Evolutionary conservation across 2,329 filamentous ascomycete genomes (phyloP).

Genomic region (Alternaria solani): DNA sequence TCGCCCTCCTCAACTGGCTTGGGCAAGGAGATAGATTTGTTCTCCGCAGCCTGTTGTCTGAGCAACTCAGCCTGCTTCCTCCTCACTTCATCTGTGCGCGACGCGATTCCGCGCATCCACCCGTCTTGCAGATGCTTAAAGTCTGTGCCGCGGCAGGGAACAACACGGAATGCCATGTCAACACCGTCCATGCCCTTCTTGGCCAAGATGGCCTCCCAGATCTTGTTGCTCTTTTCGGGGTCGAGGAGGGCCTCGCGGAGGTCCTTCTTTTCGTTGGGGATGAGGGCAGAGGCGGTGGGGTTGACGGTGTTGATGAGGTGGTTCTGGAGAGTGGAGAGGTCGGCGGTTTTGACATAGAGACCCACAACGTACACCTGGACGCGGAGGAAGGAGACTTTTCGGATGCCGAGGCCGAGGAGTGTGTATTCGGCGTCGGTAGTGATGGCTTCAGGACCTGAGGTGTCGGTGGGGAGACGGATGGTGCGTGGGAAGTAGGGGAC

Average conservation of each 20-base stretch:
- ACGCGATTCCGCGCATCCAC: conserved; percentile 85
- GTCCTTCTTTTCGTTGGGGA: conserved; percentile 79
- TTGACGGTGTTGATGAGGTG: conserved; percentile 79
- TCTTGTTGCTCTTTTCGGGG: conserved; percentile 70
- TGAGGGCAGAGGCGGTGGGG: conserved; percentile 79
- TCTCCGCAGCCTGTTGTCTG: conserved; percentile 55
- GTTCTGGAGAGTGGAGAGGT: conserved; percentile 81
- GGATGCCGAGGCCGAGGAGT: conserved; percentile 84
- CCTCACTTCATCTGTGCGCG: conserved; percentile 66
- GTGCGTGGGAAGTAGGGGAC: conserved; percentile 80
- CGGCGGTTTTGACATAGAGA: conserved; percentile 84
- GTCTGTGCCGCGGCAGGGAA: conserved; percentile 92
- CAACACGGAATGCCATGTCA: conserved; percentile 81
- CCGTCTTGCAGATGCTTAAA: conserved; percentile 92
- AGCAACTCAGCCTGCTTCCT: conserved; percentile 44
- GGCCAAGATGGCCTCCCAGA: conserved; percentile 75
- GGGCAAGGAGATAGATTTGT: conserved; percentile 42
- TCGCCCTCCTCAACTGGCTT: conserved; percentile 51
- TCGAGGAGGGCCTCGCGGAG: conserved; percentile 76
- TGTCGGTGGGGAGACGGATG: conserved; percentile 66
- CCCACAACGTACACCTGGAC: conserved; percentile 97
- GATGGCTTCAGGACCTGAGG: conserved; percentile 32
- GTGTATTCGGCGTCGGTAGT: conserved; percentile 72
- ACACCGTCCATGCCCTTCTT: conserved; percentile 63
- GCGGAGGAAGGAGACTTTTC: conserved; percentile 86